These are phyloP conservation scores for Leptosphaerulina australis DNA, from an alignment of 2,329 filamentous ascomycete genomes.

Conservation along the genomic window DNA sequence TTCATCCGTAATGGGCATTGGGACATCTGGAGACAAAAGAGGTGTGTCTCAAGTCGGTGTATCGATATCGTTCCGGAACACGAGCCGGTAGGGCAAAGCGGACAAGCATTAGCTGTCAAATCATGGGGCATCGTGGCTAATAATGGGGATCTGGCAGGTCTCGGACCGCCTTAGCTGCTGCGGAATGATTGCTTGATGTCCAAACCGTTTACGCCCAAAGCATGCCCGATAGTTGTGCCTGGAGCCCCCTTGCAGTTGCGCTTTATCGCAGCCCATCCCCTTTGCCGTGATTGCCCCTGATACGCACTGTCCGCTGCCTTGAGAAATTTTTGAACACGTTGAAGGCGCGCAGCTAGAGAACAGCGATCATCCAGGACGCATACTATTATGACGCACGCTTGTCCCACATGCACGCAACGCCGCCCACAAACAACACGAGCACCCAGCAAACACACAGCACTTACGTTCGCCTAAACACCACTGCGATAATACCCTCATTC, in stretches of 20 bases:
- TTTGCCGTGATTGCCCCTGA: slow-evolving; percentile 13
- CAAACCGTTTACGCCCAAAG: slow-evolving; percentile 23
- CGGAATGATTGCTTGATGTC: slow-evolving; percentile 19
- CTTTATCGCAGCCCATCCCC: slow-evolving; percentile 17
- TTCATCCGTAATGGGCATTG: slow-evolving; percentile 52
- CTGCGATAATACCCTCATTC: slow-evolving; percentile 11
- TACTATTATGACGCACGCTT: slow-evolving; percentile 35
- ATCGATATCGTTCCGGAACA: slow-evolving; percentile 17
- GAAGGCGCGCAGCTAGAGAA: slow-evolving; percentile 12
- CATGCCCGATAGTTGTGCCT: slow-evolving; percentile 20
- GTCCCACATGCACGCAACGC: slow-evolving; percentile 39
- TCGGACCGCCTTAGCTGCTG: slow-evolving; percentile 13
- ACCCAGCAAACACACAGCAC: slow-evolving; percentile 15
- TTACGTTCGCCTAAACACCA: slow-evolving; percentile 4
- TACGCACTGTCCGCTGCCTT: slow-evolving; percentile 12
- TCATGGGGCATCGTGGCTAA: slow-evolving; percentile 14
- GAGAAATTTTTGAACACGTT: slow-evolving; percentile 16
- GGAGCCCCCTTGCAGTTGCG: slow-evolving; percentile 35
- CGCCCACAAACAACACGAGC: slow-evolving; percentile 31
- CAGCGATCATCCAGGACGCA: slow-evolving; percentile 13
- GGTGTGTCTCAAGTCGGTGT: slow-evolving; percentile 11
- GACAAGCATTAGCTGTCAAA: slow-evolving; percentile 17
- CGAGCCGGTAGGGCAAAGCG: slow-evolving; percentile 13
- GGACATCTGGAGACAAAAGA: slow-evolving; percentile 17
- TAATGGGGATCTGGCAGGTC: slow-evolving; percentile 14